These are phyloP conservation scores for Xanthoceras sorbifolium DNA, from an alignment of 345 rosid genomes.

Conservation along the genomic window DNA sequence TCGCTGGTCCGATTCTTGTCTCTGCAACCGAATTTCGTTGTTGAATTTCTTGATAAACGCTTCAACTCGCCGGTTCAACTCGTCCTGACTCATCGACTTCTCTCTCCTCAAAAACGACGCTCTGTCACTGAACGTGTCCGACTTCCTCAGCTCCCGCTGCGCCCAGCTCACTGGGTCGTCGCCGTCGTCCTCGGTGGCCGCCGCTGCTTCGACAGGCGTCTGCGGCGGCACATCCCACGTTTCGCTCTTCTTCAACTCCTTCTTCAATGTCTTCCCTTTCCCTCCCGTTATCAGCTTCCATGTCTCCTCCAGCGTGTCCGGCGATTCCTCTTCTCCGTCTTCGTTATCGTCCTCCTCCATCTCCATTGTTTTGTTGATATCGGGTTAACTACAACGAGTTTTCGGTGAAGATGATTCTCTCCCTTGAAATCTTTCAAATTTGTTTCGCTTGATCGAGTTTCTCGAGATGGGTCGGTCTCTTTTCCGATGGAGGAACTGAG, in stretches of 20 bases:
- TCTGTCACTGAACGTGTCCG: constrained; percentile 42
- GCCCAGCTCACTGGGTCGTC: constrained; percentile 28
- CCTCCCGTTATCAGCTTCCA: constrained; percentile 53
- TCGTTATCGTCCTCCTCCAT: constrained; percentile 17
- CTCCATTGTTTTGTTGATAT: constrained; percentile 7
- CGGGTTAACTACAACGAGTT: too few relatives aligned
- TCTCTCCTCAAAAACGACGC: constrained; percentile 30
- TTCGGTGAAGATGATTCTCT: too few relatives aligned
- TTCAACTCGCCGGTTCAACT: constrained; percentile 44
- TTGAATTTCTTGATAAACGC: constrained; percentile 49
- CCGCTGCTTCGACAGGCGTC: constrained; percentile 7
- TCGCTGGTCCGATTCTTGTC: constrained; percentile 46
- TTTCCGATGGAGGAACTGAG: neutral
- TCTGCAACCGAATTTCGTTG: constrained; percentile 43
- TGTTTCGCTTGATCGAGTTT: neutral
- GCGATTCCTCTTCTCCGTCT: too few relatives aligned
- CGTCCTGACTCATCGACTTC: constrained; percentile 44
- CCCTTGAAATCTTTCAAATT: neutral
- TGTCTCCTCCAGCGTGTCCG: constrained; percentile 40
- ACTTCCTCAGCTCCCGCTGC: constrained; percentile 32
- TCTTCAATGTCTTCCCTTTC: constrained; percentile 11
- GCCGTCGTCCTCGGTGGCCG: neutral
- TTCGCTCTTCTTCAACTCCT: constrained; percentile 43
- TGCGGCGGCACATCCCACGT: constrained; percentile 40
- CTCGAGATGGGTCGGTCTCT: neutral